A percentile compares a stretch with the other conserved stretches of the same genome.
These are phyloP conservation scores for Helicostylum pulchrum DNA, from an alignment of 192 early-diverging fungal genomes.

Conservation along the genomic window DNA sequence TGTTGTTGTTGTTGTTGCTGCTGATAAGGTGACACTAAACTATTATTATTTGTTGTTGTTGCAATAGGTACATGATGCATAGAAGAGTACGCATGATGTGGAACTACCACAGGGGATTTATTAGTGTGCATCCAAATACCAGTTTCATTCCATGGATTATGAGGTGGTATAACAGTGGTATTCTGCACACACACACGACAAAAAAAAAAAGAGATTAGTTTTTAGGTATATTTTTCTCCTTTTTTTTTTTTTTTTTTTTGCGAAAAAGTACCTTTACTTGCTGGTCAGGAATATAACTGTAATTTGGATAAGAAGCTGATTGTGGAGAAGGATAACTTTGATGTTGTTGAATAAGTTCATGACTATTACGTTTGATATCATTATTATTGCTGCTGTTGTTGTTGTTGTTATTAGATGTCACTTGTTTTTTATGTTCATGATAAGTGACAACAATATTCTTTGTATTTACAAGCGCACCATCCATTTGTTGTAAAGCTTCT, in stretches of 20 bases:
- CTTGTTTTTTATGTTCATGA: conserved; percentile 86
- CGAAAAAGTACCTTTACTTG: background rate
- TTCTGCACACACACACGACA: too few relatives aligned
- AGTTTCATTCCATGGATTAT: conserved; percentile 11
- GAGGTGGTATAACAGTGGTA: background rate
- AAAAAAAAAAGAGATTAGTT: too few relatives aligned
- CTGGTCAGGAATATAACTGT: background rate
- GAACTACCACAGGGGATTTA: background rate
- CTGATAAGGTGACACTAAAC: conserved; percentile 7
- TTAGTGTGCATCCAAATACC: conserved; percentile 11
- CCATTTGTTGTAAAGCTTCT: conserved; percentile 88
- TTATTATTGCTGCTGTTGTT: background rate
- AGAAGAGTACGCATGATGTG: background rate
- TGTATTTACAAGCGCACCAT: conserved; percentile 68
- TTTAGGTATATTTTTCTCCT: too few relatives aligned
- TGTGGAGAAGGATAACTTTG: conserved; percentile 1
- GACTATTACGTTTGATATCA: background rate
- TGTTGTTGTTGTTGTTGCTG: background rate
- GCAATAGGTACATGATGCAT: background rate
- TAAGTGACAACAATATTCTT: conserved; percentile 91
- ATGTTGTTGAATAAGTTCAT: conserved; percentile 1
- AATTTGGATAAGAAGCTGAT: conserved; percentile 1
- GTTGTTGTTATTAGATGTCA: background rate
- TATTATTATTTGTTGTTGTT: conserved; percentile 1
- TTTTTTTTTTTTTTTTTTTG: too few relatives aligned